Base-by-base conservation (phyloP, 805 yeast genomes). In the Saccharomycopsis vini region DNA sequence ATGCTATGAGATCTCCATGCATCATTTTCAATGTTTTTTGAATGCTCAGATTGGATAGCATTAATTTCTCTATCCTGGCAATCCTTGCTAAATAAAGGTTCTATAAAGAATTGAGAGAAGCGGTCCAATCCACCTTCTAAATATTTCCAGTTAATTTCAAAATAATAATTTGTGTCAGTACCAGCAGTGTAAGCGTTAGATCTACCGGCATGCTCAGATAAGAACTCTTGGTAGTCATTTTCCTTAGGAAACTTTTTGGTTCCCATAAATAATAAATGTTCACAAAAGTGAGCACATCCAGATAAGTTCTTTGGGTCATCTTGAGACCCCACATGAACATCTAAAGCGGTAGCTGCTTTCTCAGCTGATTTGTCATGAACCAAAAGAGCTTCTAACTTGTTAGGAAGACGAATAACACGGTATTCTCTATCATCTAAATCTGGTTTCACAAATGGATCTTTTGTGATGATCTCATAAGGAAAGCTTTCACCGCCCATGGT, bases 41-140 rank as follows among this genome's bases (percentile, higher is more conserved):
- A 90, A 66, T 90, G 87, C 64, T 90, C 98, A 31, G 95, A 83
- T 62, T 90, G 96, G 7, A 90, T 97, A 1, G 97, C 97, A 50
- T 79, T 76, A 54, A 90, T 83, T 62, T 90, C 98, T 44, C 97
- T 72, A 57, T 88, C 95, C 57, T 87, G 85, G 57, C 96, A 81
- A 16, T 46, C 48, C 12, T 37, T 18, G 20, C 39, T 26, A 34
- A 90, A 90, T 53, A 90, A 66, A 1, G 98, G 98, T 23, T 75
- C 61, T 29, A 89, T 81, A 67, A 90, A 90, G 59, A 90, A 90
- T 60, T 90, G 97, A 3, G 95, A 75, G 61, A 90, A 90, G 54
- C 97, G 70, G 60, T 90, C 97, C 42, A 90, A 65, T 0, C 97
- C 96, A 4, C 95, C 96, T 49, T 80, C 77, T 47, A 90, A 67